Base-by-base conservation (phyloP, 208 protist species). In the Vickermania ingenoplastis region DNA sequence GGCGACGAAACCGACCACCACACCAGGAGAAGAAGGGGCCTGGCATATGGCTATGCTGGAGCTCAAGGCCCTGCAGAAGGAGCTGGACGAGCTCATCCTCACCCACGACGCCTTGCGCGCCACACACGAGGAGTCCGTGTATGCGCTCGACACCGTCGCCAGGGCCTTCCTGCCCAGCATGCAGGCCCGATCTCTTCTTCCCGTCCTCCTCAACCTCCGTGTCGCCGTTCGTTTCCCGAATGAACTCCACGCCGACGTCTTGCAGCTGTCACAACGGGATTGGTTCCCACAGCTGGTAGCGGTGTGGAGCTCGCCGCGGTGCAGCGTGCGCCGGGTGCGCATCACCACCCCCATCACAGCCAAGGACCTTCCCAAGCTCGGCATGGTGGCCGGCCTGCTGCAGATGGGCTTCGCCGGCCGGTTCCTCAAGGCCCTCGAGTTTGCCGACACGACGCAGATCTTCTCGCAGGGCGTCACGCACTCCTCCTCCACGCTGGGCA, bases 41-140 rank as follows among this genome's bases (percentile, higher is more conserved):
- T 93, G 86, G 83, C 55, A 71, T 28, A 81, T 79, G 57, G 64
- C 69, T 45, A 68, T 78, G 68, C 59, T 90, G 5, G 86, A 93
- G 65, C 61, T 83, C 31, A 79, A 74, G 31, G 82, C 86, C 31
- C 75, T 76, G 54, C 60, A 72, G 61, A 61, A 64, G 49, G 82
- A 90, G 53, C 73, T 90, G n/a, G 60, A 67, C 22, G 78, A 90
- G 11, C 36, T 45, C 11, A 7, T n/a, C 11, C 11, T 17, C 36
- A 51, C 81, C 17, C 59, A 67, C 3, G 31, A 74, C 21, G 70
- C 69, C 3, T 57, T 61, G 11, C 50, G 58, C 29, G n/a, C 36
- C 7, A 41, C 59, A 4, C 60, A 69, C 28, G 60, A 69, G 41
- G 65, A 67, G 31, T 7, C 36, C 17, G 36, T 17, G 11, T 45